Evolutionary conservation across 2,329 filamentous ascomycete genomes (phyloP).

Genomic region (Neopestalotiopsis sp.): DNA sequence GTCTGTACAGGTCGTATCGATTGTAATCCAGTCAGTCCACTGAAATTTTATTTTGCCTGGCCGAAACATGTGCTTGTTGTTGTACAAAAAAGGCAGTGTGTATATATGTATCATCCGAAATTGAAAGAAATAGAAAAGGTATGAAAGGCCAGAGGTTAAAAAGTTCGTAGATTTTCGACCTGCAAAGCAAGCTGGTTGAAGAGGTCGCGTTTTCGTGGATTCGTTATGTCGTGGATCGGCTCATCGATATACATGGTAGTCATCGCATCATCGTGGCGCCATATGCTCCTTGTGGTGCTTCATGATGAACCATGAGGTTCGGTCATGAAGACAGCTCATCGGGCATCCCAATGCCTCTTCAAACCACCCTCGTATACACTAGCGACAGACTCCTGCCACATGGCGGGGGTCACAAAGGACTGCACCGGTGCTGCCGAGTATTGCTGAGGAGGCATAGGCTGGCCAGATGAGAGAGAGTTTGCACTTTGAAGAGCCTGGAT

Average conservation of each 20-base stretch:
- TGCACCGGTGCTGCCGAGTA: conserved; percentile 59
- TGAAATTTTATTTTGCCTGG: neutral
- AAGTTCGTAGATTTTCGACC: neutral
- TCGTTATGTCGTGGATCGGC: conserved; percentile 10
- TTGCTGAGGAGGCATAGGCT: conserved; percentile 54
- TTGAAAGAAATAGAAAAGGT: neutral
- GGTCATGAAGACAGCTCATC: conserved; percentile 5
- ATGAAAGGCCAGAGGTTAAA: neutral
- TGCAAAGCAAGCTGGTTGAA: neutral
- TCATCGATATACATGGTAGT: conserved; percentile 2
- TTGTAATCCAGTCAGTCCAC: neutral
- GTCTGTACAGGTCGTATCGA: conserved; percentile 12
- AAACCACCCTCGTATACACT: conserved; percentile 70
- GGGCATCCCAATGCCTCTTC: conserved; percentile 64
- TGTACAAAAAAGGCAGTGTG: neutral
- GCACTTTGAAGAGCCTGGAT: conserved; percentile 58
- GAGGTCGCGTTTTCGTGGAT: neutral
- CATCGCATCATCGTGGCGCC: neutral
- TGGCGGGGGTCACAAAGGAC: conserved; percentile 70
- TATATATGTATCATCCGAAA: conserved; percentile 4
- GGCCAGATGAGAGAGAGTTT: conserved; percentile 48
- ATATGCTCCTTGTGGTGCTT: neutral
- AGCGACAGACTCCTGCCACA: conserved; percentile 76
- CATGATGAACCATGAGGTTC: neutral
- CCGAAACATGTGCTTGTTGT: conserved; percentile 1